Percentiles rank a stretch among this genome's conserved stretches.
Conservation (phyloP, 495 filamentous ascomycete genomes). For the Hypoxylon subgilvum region DNA sequence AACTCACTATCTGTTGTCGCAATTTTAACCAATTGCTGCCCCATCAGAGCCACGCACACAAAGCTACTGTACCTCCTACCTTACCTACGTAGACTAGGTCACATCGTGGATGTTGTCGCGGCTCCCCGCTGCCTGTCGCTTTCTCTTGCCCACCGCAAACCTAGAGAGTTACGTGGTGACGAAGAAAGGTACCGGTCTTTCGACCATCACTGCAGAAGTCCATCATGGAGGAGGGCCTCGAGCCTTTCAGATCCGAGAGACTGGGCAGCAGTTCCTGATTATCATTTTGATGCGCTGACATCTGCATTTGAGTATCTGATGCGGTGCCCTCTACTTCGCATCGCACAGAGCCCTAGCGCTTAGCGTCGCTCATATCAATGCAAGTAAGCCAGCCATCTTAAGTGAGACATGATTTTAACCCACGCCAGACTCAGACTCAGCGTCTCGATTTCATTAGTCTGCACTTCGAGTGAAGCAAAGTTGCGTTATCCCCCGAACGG, state of each 20-base stretch:
- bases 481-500: neutral
- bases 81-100: slow-evolving; percentile 3
- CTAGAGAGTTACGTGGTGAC: no score
- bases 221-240: no score
- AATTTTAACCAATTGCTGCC: slow-evolving; percentile 11
- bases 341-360: neutral
- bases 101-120: slow-evolving; percentile 3
- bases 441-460: slow-evolving; percentile 4
- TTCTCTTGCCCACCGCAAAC: neutral
- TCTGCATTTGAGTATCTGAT: no score
- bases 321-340: no score
- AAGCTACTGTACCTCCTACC: no score
- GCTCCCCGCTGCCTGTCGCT: neutral
- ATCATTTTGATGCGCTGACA: no score
- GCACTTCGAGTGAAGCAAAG: neutral
- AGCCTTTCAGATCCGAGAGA: no score
- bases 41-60: slow-evolving; percentile 15
- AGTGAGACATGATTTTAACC: slow-evolving; percentile 1
- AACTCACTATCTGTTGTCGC: neutral
- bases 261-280: no score
- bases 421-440: neutral
- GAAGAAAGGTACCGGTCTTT: neutral
- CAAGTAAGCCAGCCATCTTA: neutral
- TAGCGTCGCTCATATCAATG: neutral
- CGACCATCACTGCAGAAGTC: neutral